Conservation (phyloP, 108 stramenopile species). For the Parietichytrium sp. region DNA sequence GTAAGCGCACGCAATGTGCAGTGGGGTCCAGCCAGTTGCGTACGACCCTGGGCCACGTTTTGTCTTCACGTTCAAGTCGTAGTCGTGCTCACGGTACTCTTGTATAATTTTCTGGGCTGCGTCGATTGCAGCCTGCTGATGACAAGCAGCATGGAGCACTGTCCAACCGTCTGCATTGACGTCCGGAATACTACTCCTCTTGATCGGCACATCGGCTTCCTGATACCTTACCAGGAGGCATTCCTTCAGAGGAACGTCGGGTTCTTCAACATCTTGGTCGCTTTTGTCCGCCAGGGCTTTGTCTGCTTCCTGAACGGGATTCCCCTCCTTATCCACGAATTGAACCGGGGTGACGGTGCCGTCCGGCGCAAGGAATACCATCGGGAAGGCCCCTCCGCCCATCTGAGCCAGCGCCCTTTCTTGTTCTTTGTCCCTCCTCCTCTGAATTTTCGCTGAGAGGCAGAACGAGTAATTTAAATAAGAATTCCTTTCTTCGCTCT, state of each 20-base stretch:
- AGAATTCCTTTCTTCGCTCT: background rate
- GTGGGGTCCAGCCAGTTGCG: constrained; percentile 60
- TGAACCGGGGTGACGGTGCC: constrained; percentile 17
- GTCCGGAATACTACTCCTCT: background rate
- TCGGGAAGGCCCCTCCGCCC: background rate
- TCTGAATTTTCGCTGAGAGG: no score
- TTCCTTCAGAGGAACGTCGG: background rate
- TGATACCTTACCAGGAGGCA: constrained; percentile 22
- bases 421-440: no score
- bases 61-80: constrained; percentile 49
- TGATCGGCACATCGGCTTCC: constrained; percentile 10
- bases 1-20: constrained; percentile 66
- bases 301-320: background rate
- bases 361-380: constrained; percentile 12
- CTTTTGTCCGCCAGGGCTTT: background rate
- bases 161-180: constrained; percentile 59
- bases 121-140: constrained; percentile 44
- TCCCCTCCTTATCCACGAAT: constrained; percentile 7
- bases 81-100: constrained; percentile 38
- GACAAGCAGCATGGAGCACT: constrained; percentile 64
- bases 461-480: no score
- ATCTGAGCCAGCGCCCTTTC: no score
- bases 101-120: constrained; percentile 46
- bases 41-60: constrained; percentile 56
- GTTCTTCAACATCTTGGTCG: constrained; percentile 37